Evolutionary conservation across 192 early-diverging fungal genomes (phyloP), one percentile per base, ranked within the genome.

Genomic region (Spizellomyces sp.): DNA sequence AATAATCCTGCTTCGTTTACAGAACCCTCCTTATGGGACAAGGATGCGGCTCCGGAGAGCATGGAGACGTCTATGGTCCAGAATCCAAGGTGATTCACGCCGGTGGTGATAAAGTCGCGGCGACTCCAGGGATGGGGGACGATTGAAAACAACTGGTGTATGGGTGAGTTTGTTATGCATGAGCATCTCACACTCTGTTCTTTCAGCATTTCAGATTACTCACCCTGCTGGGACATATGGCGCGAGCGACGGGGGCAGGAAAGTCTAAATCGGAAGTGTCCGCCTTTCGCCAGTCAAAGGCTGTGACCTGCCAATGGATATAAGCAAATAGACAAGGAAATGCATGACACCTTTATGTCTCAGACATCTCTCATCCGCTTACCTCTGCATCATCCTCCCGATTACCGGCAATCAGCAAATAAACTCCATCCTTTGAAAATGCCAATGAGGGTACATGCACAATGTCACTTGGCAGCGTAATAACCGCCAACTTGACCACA

Each of bases 261-360:
- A 36, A 36, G 0, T 36, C 27, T 36, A 3, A 36, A 36, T 36
- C 3, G 27, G 27, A 36, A 36, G 27, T 45, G 45, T 70, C 69
- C n/a, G 4, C 10, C 19, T 50, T 62, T 36, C 63, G 59, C 74
- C 74, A 75, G 63, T 75, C 74, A 45, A 64, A 75, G 14, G 70
- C 44, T 15, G 45, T 36, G 4, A 75, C 60, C 72, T 74, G 21
- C 42, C 9, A 6, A 0, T 15, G 4, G 69, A 27, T 70, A 73
- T 47, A 54, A 22, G 42, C 45, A 22, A 15, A 15, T 4, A 48
- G 0, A 1, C 12, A 4, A n/a, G 14, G 46, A 58, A 6, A n/a
- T 21, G 3, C 27, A 36, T 36, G 27, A 36, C 27, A 36, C 27
- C 27, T 36, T 36, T 36, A 3, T 36, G 27, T 36, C 27, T 36